phyloP scores from a whole-genome alignment of 768 basidiomycete genomes.

The Phylloporus sp. region DNA sequence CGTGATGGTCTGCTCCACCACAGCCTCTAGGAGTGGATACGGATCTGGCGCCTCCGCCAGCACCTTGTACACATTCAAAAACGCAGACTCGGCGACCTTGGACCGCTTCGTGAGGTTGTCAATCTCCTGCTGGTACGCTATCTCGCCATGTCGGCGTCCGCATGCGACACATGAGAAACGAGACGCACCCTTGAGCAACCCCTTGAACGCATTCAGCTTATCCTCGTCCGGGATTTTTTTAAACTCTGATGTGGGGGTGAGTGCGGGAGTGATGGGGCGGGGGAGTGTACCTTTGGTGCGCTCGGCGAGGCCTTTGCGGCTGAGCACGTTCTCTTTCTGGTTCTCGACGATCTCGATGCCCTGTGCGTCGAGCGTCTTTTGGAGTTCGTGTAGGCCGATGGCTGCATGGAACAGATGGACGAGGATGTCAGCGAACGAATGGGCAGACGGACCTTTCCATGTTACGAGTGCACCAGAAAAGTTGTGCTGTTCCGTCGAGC shows the following conservation, averaged over 20 bases:
- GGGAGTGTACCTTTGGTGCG: conserved; percentile 78
- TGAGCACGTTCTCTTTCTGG: conserved; percentile 95
- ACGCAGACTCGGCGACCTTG: conserved; percentile 90
- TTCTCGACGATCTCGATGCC: conserved; percentile 96
- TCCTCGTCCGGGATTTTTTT: conserved; percentile 91
- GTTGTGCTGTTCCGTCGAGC: conserved; percentile 56
- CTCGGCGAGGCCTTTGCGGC: conserved; percentile 91
- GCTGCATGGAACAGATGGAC: conserved; percentile 39
- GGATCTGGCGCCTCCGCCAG: conserved; percentile 97
- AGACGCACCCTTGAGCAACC: conserved; percentile 73
- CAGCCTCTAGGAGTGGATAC: conserved; percentile 92
- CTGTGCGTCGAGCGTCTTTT: conserved; percentile 89
- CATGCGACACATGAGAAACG: not conserved
- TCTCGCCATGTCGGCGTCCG: not conserved
- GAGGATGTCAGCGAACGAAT: not conserved
- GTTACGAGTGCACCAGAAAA: conserved; percentile 90
- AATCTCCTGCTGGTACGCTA: conserved; percentile 95
- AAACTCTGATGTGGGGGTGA: conserved; percentile 63
- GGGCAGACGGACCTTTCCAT: conserved; percentile 70
- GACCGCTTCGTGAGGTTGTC: conserved; percentile 92
- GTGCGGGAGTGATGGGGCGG: not conserved
- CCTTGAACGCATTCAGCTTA: conserved; percentile 85
- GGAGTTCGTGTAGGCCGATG: conserved; percentile 84
- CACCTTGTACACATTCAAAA: conserved; percentile 95
- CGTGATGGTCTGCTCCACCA: conserved; percentile 93